Evolutionary conservation across 768 basidiomycete species (phyloP), one percentile per base, ranked within the genome.

Genomic region (Boletus edulis): DNA sequence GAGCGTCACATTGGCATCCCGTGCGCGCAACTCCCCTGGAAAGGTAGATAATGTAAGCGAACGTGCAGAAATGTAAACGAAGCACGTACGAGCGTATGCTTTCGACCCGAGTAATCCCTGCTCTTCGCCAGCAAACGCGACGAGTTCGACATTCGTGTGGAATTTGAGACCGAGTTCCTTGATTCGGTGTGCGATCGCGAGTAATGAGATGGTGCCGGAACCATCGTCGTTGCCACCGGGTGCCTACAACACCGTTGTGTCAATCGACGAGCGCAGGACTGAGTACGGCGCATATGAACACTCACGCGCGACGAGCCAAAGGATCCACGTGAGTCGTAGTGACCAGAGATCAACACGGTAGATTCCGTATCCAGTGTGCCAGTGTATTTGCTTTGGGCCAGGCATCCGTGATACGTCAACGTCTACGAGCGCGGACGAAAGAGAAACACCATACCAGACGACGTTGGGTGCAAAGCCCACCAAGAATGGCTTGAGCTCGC

Each of bases 281-380:
- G 5, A 13, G 38, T 3, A 39, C 2, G 9, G 27, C 27, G 15
- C 43, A 27, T 37, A 13, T 46, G 22, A 32, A 14, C 38, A 57
- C 62, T 51, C 51, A 71, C 71, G 64, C 83, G 46, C 75, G 81
- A 24, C 78, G 88, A 35, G 82, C 94, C 94, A 67, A 93, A 96
- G 0, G 89, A 89, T 17, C 94, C 94, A 37, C 94, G 86, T 43
- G 89, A 91, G 67, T 97, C 93, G 65, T 95, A 97, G 69, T 96
- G 94, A 3, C 86, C 91, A 53, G 87, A 87, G 49, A 96, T 74
- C 46, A 97, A 75, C 41, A 94, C 82, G 2, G 78, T 85, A 27
- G 84, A 84, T 37, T 85, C 75, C 42, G 73, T 4, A 42, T 66
- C 62, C 8, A 24, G 74, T n/a, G 74, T 72, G 8, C 82, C 69